These are phyloP conservation scores for Penicillium sumatraense DNA, from an alignment of 2,329 filamentous ascomycete species.

Conservation along the genomic window DNA sequence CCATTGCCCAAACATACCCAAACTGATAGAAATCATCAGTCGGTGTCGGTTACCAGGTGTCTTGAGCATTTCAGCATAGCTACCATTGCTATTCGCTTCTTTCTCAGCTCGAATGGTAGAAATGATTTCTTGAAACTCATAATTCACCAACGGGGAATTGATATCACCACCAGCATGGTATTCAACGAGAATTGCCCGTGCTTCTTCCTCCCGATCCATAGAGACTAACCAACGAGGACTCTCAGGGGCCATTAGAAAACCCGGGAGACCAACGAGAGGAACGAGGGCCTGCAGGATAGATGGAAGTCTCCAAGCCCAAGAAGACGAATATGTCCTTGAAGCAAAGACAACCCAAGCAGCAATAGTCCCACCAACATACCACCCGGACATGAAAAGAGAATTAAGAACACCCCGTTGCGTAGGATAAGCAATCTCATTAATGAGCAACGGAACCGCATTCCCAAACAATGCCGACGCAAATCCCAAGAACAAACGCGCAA, in stretches of 20 bases:
- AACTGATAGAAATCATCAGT: constrained; percentile 55
- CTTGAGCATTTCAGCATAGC: constrained; percentile 37
- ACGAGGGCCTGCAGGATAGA: constrained; percentile 24
- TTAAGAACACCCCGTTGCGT: constrained; percentile 42
- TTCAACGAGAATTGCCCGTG: constrained; percentile 14
- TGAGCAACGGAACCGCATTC: constrained; percentile 41
- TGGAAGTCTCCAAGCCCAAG: constrained; percentile 30
- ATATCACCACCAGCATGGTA: constrained; percentile 29
- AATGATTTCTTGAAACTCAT: constrained; percentile 25
- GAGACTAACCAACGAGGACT: constrained; percentile 29
- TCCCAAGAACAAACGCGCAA: constrained; percentile 45
- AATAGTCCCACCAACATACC: constrained; percentile 35
- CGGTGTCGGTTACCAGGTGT: constrained; percentile 58
- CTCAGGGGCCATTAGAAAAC: constrained; percentile 22
- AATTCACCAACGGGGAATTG: constrained; percentile 17
- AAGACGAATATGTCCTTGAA: constrained; percentile 20
- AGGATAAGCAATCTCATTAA: constrained; percentile 53
- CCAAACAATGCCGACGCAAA: constrained; percentile 38
- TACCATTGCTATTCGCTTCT: constrained; percentile 13
- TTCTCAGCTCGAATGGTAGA: constrained; percentile 21
- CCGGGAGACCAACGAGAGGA: constrained; percentile 23
- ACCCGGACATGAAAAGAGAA: constrained; percentile 41
- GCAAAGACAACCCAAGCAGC: constrained; percentile 35
- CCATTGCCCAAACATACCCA: constrained; percentile 62
- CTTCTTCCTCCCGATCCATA: constrained; percentile 20